These are phyloP conservation scores for Trametes elegans DNA, from an alignment of 768 basidiomycete genomes.

Conservation along the genomic window DNA sequence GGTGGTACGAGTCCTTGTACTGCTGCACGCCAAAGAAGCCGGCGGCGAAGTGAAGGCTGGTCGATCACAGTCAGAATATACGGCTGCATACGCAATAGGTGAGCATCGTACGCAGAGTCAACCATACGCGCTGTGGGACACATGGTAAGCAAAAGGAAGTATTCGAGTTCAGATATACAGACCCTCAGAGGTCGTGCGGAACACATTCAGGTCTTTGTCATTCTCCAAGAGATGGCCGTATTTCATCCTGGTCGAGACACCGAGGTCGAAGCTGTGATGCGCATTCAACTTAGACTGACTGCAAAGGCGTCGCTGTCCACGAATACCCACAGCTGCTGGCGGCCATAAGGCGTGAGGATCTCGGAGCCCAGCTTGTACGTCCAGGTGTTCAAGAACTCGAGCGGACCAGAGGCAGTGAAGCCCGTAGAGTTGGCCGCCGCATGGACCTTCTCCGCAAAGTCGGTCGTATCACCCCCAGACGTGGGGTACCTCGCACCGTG, in stretches of 20 bases:
- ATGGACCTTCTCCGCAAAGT: conserved; percentile 28
- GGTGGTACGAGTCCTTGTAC: conserved; percentile 41
- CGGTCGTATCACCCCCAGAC: conserved; percentile 24
- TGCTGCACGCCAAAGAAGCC: conserved; percentile 47
- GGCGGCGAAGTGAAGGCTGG: conserved; percentile 46
- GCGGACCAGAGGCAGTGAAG: conserved; percentile 34
- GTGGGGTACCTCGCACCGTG: conserved; percentile 47
- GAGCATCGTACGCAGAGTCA: conserved; percentile 30
- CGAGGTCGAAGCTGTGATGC: conserved; percentile 33
- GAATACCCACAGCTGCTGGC: conserved; percentile 37
- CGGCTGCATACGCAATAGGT: conserved; percentile 23
- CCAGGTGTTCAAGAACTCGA: conserved; percentile 47
- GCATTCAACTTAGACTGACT: neutral
- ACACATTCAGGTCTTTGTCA: conserved; percentile 46
- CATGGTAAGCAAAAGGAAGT: neutral
- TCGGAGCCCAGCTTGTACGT: conserved; percentile 45
- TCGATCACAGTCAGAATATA: conserved; percentile 12
- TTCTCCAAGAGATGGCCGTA: conserved; percentile 45
- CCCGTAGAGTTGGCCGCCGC: conserved; percentile 27
- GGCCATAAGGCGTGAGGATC: conserved; percentile 47
- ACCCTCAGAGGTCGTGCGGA: conserved; percentile 46
- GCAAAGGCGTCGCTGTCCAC: no score
- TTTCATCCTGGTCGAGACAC: conserved; percentile 42
- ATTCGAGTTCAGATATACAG: neutral
- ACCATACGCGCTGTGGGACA: conserved; percentile 31